Conservation (phyloP, 1,284 basidiomycete species). For the Heterobasidion parviporum region DNA sequence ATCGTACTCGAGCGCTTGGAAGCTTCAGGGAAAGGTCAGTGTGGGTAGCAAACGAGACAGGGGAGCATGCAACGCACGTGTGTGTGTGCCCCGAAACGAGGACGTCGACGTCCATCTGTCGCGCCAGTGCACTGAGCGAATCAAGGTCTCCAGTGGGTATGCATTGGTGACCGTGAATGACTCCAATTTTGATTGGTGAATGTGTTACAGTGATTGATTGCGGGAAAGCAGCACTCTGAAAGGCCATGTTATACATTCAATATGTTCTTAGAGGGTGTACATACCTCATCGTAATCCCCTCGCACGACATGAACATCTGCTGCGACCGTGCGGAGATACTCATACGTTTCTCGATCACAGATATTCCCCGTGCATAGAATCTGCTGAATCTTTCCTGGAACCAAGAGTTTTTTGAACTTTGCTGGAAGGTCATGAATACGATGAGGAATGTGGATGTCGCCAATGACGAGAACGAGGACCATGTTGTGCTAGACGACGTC, state of each 20-base stretch:
- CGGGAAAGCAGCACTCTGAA: slow-evolving; percentile 56
- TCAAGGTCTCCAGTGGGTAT: slow-evolving; percentile 91
- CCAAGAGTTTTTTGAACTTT: slow-evolving; percentile 96
- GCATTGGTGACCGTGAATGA: slow-evolving; percentile 93
- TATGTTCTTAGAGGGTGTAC: slow-evolving; percentile 9
- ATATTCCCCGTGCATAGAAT: slow-evolving; percentile 98
- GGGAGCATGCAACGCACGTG: slow-evolving; percentile 45
- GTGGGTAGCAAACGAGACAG: not conserved
- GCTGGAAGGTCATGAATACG: slow-evolving; percentile 83
- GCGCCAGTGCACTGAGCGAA: slow-evolving; percentile 78
- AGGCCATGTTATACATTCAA: not conserved
- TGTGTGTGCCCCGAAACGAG: slow-evolving; percentile 93
- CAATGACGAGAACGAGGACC: slow-evolving; percentile 91
- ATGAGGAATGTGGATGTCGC: slow-evolving; percentile 92
- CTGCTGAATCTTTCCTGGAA: slow-evolving; percentile 96
- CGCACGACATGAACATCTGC: slow-evolving; percentile 89
- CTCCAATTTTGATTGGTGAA: slow-evolving; percentile 84
- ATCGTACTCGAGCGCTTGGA: slow-evolving; percentile 91
- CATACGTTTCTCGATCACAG: slow-evolving; percentile 95
- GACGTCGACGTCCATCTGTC: slow-evolving; percentile 97
- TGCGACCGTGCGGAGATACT: slow-evolving; percentile 96
- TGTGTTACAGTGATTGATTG: slow-evolving; percentile 80
- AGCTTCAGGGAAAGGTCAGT: slow-evolving; percentile 38
- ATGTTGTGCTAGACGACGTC: slow-evolving; percentile 21
- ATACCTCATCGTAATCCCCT: slow-evolving; percentile 94